Conservation (phyloP, 2,329 filamentous ascomycete genomes). For the Hymenoscyphus infarciens region DNA sequence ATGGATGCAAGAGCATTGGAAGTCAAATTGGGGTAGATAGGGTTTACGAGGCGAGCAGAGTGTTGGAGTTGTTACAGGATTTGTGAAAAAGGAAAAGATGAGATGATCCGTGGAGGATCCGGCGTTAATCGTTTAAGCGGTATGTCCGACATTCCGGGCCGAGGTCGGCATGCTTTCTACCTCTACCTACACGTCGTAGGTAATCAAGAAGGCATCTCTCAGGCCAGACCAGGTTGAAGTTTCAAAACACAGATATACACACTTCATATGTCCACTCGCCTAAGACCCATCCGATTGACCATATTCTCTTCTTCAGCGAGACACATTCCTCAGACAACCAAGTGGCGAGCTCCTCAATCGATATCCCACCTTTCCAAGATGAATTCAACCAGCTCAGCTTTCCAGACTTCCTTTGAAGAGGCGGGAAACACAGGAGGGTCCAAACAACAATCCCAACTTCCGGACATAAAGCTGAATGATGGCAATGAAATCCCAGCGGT, state of each 20-base stretch:
- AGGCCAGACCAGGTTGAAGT: not conserved
- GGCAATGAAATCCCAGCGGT: slow-evolving; percentile 70
- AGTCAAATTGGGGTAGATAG: not conserved
- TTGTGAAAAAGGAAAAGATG: not conserved
- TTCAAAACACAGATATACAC: not conserved
- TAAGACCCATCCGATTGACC: not conserved
- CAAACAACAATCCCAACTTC: slow-evolving; percentile 54
- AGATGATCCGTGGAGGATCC: not conserved
- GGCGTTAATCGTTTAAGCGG: not conserved
- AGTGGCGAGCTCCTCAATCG: slow-evolving; percentile 19
- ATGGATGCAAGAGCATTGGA: not conserved
- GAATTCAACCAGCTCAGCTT: slow-evolving; percentile 42
- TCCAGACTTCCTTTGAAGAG: slow-evolving; percentile 27
- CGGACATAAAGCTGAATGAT: slow-evolving; percentile 67
- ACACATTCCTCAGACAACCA: not conserved
- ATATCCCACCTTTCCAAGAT: slow-evolving; percentile 31
- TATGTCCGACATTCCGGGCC: not conserved
- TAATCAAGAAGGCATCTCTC: too few species aligned
- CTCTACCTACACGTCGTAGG: too few species aligned
- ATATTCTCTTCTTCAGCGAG: not conserved
- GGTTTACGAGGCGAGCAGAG: not conserved
- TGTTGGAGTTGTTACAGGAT: not conserved
- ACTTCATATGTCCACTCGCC: not conserved
- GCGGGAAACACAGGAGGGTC: slow-evolving; percentile 65
- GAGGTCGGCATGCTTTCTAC: not conserved